Base-by-base conservation (phyloP, 768 basidiomycete species). In the Phanerochaete carnosa region DNA sequence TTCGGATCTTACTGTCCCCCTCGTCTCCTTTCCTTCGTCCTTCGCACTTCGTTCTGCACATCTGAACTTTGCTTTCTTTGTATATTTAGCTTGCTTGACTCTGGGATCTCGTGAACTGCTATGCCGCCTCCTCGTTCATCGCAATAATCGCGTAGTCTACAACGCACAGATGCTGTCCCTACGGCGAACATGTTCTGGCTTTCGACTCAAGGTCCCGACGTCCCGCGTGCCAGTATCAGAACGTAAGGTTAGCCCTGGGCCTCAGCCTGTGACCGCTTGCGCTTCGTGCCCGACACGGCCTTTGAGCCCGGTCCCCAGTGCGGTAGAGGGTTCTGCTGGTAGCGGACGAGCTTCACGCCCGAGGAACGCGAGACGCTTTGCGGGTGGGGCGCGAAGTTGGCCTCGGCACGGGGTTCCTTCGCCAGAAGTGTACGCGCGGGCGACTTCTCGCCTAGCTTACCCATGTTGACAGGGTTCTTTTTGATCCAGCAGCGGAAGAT, bases 271-370 rank as follows among this genome's bases (percentile, higher is more conserved):
- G 73, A 70, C 19, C 79, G 72, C 64, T 82, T 83, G 51, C 80
- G 72, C 70, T 83, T 75, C 25, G 65, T 69, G 47, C 60, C 57
- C 28, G 61, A 39, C 8, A 50, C 64, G 3, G 90, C 89, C 67
- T 80, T 88, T 56, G 81, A 80, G 16, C 84, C 90, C 0, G 96
- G 97, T 0, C 96, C 96, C 97, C 97, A 99, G 71, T 97, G 82
- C 1, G 86, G 80, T n/a, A 85, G 80, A 4, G 96, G 97, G 69
- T 97, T 98, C 62, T 85, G 83, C 72, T 96, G 94, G 74, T 95
- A 97, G 39, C 94, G 81, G 1, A 95, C 90, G 7, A 96, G 76
- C 64, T 92, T 93, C 59, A 91, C 77, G 58, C 85, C 84, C 22
- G 83, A 82, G 6, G 86, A 81, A 15, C 81, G 73, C 8, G 83